Evolutionary conservation across 2,329 filamentous ascomycete genomes (phyloP).

Genomic region (Calonectria hawksworthii): DNA sequence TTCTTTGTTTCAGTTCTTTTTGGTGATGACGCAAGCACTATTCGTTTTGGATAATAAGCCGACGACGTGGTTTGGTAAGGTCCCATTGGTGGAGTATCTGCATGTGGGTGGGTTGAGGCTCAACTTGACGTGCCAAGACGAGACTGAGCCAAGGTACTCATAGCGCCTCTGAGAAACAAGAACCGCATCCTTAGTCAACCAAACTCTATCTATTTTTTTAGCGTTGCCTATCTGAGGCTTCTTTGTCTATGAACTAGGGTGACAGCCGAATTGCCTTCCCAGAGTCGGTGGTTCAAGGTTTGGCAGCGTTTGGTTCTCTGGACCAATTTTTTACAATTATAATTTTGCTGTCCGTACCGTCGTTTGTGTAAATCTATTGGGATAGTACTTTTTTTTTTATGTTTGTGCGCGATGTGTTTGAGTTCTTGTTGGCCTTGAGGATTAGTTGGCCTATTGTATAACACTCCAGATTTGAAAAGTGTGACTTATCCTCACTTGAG

Average conservation of each 20-base stretch:
- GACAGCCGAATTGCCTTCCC: not conserved
- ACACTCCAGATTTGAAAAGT: not conserved
- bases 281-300: not conserved
- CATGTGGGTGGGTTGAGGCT: not conserved
- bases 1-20: not conserved
- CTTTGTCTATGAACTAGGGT: not conserved
- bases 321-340: not conserved
- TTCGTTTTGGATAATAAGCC: slow-evolving; percentile 1
- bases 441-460: not conserved
- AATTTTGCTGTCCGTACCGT: not conserved
- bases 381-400: not conserved
- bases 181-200: not conserved
- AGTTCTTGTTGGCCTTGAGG: not conserved
- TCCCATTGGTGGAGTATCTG: not conserved
- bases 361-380: not conserved
- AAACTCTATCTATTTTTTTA: not conserved
- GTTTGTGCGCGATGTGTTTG: not conserved
- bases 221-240: not conserved
- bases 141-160: not conserved
- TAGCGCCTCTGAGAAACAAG: not conserved
- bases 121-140: not conserved
- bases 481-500: no score
- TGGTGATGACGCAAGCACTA: not conserved
- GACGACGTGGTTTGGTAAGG: not conserved
- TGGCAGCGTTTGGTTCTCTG: not conserved